phyloP scores from a whole-genome alignment of 2,329 filamentous ascomycete species.

The Penicillium psychrosexuale region DNA sequence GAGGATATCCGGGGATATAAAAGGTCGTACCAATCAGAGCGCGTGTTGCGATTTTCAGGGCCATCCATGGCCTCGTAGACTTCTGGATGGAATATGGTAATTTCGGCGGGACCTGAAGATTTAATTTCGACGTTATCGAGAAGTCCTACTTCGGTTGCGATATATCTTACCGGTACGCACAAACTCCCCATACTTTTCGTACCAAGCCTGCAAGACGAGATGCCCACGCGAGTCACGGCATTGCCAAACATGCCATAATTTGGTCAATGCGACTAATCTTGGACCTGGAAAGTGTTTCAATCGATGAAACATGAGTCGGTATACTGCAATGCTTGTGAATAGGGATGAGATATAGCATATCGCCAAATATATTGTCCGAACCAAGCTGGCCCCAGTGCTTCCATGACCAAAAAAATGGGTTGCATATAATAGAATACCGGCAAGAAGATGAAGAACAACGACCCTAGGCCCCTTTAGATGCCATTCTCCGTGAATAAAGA shows the following conservation, averaged over 20 bases:
- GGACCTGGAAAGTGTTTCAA: conserved; percentile 5
- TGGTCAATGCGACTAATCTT: neutral
- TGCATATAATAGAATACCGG: neutral
- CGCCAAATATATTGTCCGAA: neutral
- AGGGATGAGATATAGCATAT: neutral
- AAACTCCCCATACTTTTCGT: conserved; percentile 2
- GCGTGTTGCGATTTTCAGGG: conserved; percentile 1
- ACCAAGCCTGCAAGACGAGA: neutral
- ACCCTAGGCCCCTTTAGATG: neutral
- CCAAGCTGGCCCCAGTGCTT: neutral
- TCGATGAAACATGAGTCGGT: conserved; percentile 1
- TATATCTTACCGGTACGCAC: neutral
- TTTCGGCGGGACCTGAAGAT: conserved; percentile 4
- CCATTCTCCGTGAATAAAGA: conserved; percentile 11
- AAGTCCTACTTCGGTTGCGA: neutral
- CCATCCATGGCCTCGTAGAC: conserved; percentile 13
- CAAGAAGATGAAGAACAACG: neutral
- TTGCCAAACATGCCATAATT: conserved; percentile 9
- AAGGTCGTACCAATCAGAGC: conserved; percentile 14
- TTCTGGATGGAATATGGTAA: conserved; percentile 8
- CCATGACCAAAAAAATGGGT: neutral
- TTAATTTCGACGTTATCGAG: neutral
- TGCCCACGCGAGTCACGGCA: conserved; percentile 5
- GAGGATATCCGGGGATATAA: conserved; percentile 9
- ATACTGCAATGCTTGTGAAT: neutral